phyloP scores from a whole-genome alignment of 1,284 basidiomycete species.

The Vanrija sp. region DNA sequence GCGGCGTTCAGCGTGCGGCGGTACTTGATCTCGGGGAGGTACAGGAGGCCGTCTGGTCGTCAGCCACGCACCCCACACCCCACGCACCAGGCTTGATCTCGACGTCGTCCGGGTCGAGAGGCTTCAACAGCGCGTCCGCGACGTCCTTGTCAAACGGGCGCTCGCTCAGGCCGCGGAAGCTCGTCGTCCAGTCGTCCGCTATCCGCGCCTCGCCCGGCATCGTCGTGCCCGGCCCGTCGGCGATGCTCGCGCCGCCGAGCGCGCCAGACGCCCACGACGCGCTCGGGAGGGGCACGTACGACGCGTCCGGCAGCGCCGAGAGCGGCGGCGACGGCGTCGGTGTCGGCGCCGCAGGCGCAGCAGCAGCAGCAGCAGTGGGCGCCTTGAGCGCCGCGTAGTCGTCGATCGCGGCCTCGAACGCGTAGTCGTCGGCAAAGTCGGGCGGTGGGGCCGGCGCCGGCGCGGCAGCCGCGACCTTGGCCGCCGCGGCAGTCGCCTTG shows the following conservation, averaged over 20 bases:
- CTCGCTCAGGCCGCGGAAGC: conserved; percentile 75
- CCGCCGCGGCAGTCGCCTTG: too few species aligned
- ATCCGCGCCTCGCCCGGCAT: background rate
- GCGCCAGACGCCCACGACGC: background rate
- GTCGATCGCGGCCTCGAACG: too few species aligned
- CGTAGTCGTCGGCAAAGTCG: background rate
- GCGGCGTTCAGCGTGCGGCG: conserved; percentile 89
- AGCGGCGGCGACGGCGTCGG: conserved; percentile 17
- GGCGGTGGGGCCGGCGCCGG: too few species aligned
- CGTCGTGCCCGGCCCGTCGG: background rate
- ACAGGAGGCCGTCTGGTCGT: conserved; percentile 79
- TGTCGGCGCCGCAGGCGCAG: background rate
- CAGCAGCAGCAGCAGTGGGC: background rate
- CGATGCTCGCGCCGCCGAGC: conserved; percentile 1
- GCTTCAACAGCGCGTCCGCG: conserved; percentile 68
- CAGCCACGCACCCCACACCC: background rate
- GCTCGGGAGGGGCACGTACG: conserved; percentile 18
- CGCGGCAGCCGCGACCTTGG: background rate
- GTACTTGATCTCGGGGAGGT: conserved; percentile 97
- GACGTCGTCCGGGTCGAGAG: conserved; percentile 58
- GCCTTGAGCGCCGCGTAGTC: background rate
- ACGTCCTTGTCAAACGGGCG: conserved; percentile 75
- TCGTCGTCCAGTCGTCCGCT: conserved; percentile 73
- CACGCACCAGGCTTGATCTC: conserved; percentile 18
- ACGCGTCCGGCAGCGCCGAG: conserved; percentile 15